These are phyloP conservation scores for Daedaleopsis sinensis DNA, from an alignment of 768 basidiomycete genomes.

Conservation along the genomic window DNA sequence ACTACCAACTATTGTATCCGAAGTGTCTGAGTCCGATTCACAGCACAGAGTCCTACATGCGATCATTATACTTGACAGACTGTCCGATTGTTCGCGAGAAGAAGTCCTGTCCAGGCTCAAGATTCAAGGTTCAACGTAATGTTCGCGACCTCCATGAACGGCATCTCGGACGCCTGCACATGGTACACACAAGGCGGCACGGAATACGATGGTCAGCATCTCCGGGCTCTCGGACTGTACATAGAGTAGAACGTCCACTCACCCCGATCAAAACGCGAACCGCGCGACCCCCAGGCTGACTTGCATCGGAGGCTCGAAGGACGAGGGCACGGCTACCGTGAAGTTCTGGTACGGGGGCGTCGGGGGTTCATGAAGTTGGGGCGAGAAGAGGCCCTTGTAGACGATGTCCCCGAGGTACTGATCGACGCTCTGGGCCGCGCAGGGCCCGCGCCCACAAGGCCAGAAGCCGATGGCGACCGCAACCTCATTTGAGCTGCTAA, in stretches of 20 bases:
- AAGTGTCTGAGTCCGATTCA: too few species aligned
- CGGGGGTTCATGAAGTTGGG: constrained; percentile 2
- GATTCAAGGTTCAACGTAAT: constrained; percentile 6
- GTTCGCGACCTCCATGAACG: constrained; percentile 17
- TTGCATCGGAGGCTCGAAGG: constrained; percentile 10
- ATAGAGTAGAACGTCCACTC: background rate
- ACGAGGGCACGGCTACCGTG: constrained; percentile 24
- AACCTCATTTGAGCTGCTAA: constrained; percentile 34
- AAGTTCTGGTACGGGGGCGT: constrained; percentile 29
- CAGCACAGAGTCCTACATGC: too few species aligned
- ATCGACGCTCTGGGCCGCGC: constrained; percentile 18
- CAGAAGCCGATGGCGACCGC: constrained; percentile 35
- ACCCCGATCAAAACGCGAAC: constrained; percentile 23
- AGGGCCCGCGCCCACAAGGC: constrained; percentile 25
- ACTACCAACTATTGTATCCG: too few species aligned
- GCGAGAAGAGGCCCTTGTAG: constrained; percentile 31
- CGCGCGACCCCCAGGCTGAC: constrained; percentile 19
- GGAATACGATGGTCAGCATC: too few species aligned
- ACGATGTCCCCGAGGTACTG: constrained; percentile 30
- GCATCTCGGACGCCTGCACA: constrained; percentile 11
- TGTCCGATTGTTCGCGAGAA: background rate
- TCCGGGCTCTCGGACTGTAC: background rate
- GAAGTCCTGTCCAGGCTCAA: background rate
- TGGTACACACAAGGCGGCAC: background rate
- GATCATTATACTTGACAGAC: too few species aligned